Evolutionary conservation across 371 early-diverging fungal genomes (phyloP).

Genomic region (Parasitella parasitica): DNA sequence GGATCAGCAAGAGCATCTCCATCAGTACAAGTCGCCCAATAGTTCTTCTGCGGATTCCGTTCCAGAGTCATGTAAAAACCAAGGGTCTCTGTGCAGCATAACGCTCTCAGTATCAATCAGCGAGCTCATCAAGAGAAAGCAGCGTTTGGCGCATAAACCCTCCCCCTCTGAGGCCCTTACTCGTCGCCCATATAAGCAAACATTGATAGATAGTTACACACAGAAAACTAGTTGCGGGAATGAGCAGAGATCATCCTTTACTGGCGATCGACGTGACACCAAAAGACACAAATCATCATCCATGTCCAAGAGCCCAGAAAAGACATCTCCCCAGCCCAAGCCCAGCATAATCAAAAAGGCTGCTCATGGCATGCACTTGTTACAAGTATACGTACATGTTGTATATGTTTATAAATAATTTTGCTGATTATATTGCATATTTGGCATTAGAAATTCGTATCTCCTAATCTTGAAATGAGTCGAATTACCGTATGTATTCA

Average conservation of each 20-base stretch:
- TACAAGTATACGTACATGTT: constrained; percentile 16
- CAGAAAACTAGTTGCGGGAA: too few species aligned
- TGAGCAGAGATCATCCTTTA: too few species aligned
- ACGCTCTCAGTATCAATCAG: constrained; percentile 3
- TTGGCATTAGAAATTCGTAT: constrained; percentile 40
- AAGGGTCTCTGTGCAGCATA: background rate
- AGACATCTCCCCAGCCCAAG: background rate
- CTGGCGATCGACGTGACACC: too few species aligned
- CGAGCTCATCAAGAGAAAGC: constrained; percentile 2
- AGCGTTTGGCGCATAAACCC: background rate
- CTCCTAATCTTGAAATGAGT: constrained; percentile 30
- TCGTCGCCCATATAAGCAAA: background rate
- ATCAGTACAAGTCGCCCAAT: constrained; percentile 4
- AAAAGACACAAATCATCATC: background rate
- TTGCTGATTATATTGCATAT: too few species aligned
- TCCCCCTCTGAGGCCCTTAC: background rate
- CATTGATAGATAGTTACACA: too few species aligned
- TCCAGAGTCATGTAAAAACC: background rate
- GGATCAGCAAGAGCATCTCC: background rate
- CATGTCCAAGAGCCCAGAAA: background rate
- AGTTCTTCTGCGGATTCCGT: background rate
- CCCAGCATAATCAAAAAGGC: background rate
- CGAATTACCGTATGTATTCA: constrained; percentile 27
- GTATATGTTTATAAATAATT: background rate
- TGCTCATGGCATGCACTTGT: constrained; percentile 13